Conservation (phyloP, 1,284 basidiomycete species). For the Tilletia horrida region DNA sequence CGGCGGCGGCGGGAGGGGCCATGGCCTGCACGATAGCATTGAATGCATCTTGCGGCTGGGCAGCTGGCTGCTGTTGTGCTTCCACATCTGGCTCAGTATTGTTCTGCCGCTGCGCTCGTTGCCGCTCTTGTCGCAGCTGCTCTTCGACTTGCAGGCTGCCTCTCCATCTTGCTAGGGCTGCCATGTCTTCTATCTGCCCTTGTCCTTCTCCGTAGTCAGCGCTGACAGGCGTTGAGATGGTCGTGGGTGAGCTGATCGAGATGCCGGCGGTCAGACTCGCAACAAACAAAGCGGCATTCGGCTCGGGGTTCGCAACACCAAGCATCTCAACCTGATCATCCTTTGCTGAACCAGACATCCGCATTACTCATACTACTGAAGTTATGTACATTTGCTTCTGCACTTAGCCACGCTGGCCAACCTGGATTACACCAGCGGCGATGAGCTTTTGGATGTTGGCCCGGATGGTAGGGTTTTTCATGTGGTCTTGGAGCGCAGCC, state of each 20-base stretch:
- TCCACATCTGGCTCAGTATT: not conserved
- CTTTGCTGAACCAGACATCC: no score
- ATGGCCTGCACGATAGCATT: slow-evolving; percentile 14
- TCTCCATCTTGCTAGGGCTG: no score
- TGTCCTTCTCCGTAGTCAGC: not conserved
- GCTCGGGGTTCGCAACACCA: no score
- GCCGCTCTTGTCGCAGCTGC: not conserved
- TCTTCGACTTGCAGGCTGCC: no score
- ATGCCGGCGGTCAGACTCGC: no score
- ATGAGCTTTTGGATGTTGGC: slow-evolving; percentile 87
- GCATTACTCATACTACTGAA: no score
- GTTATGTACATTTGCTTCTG: no score
- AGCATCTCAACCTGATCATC: no score
- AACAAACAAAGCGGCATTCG: no score
- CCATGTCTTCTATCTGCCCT: not conserved
- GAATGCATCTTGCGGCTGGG: not conserved
- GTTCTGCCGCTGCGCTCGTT: not conserved
- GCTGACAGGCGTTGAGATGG: no score
- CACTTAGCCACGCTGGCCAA: slow-evolving; percentile 30
- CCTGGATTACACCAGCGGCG: slow-evolving; percentile 81
- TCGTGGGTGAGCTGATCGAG: no score
- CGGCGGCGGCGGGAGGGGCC: not conserved
- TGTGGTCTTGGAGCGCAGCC: slow-evolving; percentile 85
- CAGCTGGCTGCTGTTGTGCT: not conserved
- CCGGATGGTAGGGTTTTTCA: slow-evolving; percentile 79